These are phyloP conservation scores for Trichophaea hybrida DNA, from an alignment of 2,329 filamentous ascomycete species.

Conservation along the genomic window DNA sequence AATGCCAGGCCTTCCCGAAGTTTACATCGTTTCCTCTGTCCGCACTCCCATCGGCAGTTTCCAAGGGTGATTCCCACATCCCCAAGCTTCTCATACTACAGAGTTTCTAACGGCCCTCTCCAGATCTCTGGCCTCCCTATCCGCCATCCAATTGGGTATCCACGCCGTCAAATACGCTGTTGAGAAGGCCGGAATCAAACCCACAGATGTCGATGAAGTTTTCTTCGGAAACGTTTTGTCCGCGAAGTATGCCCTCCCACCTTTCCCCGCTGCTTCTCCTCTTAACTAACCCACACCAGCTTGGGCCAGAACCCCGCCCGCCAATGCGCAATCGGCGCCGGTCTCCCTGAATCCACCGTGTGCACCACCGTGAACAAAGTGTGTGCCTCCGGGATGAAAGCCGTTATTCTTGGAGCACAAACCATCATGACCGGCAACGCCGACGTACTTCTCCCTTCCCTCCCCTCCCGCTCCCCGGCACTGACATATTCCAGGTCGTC, in stretches of 20 bases:
- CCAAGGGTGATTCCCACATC: conserved; percentile 51
- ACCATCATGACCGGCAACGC: conserved; percentile 96
- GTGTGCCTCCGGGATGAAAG: conserved; percentile 88
- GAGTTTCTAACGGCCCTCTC: conserved; percentile 6
- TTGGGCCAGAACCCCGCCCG: conserved; percentile 92
- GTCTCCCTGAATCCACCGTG: conserved; percentile 63
- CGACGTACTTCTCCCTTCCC: conserved; percentile 33
- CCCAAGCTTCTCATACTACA: background rate
- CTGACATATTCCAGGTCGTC: conserved; percentile 42
- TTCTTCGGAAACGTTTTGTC: conserved; percentile 98
- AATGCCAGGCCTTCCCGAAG: conserved; percentile 30
- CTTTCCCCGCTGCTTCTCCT: background rate
- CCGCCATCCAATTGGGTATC: conserved; percentile 71
- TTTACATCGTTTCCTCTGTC: conserved; percentile 89
- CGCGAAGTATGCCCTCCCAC: conserved; percentile 52
- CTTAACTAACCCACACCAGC: conserved; percentile 36
- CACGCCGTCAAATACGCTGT: conserved; percentile 87
- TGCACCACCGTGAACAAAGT: conserved; percentile 98
- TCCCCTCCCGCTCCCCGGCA: background rate
- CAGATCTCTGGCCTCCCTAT: conserved; percentile 78
- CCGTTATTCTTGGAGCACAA: conserved; percentile 84
- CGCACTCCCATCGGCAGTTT: conserved; percentile 90
- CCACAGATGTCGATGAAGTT: conserved; percentile 84
- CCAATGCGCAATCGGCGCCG: conserved; percentile 81
- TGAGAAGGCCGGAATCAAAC: conserved; percentile 71